Base-by-base conservation (phyloP, 768 basidiomycete species). In the Lentinula sp. region DNA sequence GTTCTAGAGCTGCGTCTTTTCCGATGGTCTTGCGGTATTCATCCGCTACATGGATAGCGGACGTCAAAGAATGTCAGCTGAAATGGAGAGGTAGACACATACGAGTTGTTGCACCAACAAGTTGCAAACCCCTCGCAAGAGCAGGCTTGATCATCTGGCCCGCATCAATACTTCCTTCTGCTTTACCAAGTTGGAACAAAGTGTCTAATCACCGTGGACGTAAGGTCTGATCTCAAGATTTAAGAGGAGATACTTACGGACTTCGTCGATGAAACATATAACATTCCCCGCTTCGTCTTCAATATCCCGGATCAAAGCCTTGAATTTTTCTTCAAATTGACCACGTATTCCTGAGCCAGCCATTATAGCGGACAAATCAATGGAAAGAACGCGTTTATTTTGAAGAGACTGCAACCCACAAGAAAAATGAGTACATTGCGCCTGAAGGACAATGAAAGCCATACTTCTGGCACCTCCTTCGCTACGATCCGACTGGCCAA, bases 131-230 rank as follows among this genome's bases (percentile, higher is more conserved):
- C 39, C 93, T 78, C 5, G 93, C 94, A 1, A 95, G 79, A 0
- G 93, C 90, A 34, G 93, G 93, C 68, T 94, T 95, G 66, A 95
- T 94, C 91, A 95, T 94, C 66, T 92, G 88, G 0, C 93, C 93
- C 1, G 91, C 94, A 66, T 95, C 93, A 62, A 96, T 88, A 64
- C 91, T 91, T 23, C 94, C 94, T 74, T 95, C 94, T 0, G 91
- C 81, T 71, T 95, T 95, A 0, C 94, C 94, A 6, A 96, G 82
- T 59, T 94, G 91, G 76, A 94, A 91, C 3, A 93, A 77, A 0
- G 83, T 87, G 64, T 93, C 88, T 89, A 3, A 16, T 28, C 28
- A 3, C 28, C 28, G 28, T 28, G 28, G 28, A 28, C 0, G 28
- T 28, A 4, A 28, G 28, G 28, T 3, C 28, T 28, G 28, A 28